Percentiles rank a stretch among this genome's conserved stretches.
phyloP scores from a whole-genome alignment of 192 early-diverging fungal genomes.

The Coemansia sp. region DNA sequence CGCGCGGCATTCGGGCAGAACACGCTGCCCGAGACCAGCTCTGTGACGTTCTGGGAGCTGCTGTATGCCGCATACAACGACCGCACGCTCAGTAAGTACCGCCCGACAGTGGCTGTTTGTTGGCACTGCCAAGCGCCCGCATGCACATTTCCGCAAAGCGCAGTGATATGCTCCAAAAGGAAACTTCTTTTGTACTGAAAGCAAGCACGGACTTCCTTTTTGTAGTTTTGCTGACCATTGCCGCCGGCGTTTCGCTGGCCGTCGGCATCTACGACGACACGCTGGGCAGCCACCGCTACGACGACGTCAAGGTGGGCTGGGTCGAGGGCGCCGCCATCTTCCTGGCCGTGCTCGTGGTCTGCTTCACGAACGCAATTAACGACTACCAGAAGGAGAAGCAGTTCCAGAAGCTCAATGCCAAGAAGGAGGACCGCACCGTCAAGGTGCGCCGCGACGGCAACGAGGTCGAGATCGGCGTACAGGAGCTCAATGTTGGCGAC shows the following conservation, averaged over 20 bases:
- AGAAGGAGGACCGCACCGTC: slow-evolving; percentile 77
- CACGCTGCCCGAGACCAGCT: slow-evolving; percentile 51
- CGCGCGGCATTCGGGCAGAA: slow-evolving; percentile 47
- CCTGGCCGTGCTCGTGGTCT: slow-evolving; percentile 78
- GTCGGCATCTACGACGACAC: slow-evolving; percentile 83
- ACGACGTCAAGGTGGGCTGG: slow-evolving; percentile 74
- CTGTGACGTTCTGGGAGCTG: slow-evolving; percentile 53
- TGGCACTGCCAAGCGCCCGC: too few relatives aligned
- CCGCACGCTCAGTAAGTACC: slow-evolving; percentile 55
- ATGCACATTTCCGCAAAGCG: too few relatives aligned
- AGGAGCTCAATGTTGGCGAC: slow-evolving; percentile 87
- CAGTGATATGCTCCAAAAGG: too few relatives aligned
- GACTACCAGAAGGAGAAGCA: slow-evolving; percentile 86
- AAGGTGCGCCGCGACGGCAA: slow-evolving; percentile 71
- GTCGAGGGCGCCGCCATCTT: slow-evolving; percentile 80
- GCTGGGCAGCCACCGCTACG: slow-evolving; percentile 54
- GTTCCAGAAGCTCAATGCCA: slow-evolving; percentile 81
- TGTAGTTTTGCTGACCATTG: slow-evolving; percentile 79
- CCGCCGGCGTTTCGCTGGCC: slow-evolving; percentile 73
- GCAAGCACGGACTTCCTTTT: too few relatives aligned
- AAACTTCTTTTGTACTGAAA: too few relatives aligned
- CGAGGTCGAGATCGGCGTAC: slow-evolving; percentile 66
- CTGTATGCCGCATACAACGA: slow-evolving; percentile 61
- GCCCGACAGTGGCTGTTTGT: too few relatives aligned
- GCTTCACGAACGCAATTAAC: slow-evolving; percentile 85